Evolutionary conservation across 495 filamentous ascomycete species (phyloP), one percentile per base, ranked within the genome.

Genomic region (Corynascus novoguineensis): DNA sequence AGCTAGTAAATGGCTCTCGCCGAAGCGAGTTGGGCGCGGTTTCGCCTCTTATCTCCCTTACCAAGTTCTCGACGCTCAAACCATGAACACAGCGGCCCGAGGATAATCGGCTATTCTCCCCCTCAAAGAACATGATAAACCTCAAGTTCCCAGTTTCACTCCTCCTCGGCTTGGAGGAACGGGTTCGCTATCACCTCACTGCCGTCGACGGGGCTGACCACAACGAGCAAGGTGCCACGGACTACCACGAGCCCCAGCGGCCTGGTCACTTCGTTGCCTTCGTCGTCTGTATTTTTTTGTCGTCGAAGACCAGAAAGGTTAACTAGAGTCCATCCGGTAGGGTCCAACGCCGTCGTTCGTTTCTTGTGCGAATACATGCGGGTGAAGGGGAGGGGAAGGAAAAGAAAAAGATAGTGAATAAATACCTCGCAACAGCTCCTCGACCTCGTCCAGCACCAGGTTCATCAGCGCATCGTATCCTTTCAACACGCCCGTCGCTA

Each of bases 381-480:
- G 3, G 24, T n/a, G 35, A 10, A 29, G 12, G 14, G 6, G 8
- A 41, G 24, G 25, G 22, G 41, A 19, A 15, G 25, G 21, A 4
- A 41, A 1, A 28, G 9, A 24, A 19, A 15, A 17, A 14, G 7
- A 41, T 0, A 28, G 9, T 22, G 27, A 19, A 40, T 42, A 11
- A 10, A 59, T 63, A 96, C 92, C 92, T 75, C 88, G 79, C 73
- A 96, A 80, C 22, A 84, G 76, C 69, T 98, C 93, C 73, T 95
- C 85, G 21, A 93, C 92, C 51, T 97, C 89, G 64, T 97, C 95
- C 49, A 98, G 77, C 21, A 98, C 93, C 52, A 98, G 75, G 70
- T 97, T 98, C 92, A 97, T 97, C 34, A 98, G 78, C 63, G 92
- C 91, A 64, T 98, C 93, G 64, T 90, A 96, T 46, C 93, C 93